Base-by-base conservation (phyloP, 2,329 filamentous ascomycete species). In the Phaeosphaeriaceae sp. region DNA sequence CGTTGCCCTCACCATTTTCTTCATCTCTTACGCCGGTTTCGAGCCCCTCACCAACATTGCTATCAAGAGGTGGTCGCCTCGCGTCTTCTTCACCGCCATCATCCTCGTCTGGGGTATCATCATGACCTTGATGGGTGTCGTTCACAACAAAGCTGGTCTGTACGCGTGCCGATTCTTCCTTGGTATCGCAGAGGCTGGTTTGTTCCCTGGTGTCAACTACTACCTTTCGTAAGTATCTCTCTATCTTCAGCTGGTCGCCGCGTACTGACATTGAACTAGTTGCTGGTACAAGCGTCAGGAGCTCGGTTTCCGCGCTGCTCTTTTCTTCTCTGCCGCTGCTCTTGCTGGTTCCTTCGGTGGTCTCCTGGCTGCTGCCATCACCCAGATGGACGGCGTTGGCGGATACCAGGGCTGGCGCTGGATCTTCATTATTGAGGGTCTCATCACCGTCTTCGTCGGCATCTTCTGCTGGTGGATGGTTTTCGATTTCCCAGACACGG, bases 1-100 rank as follows among this genome's bases (percentile, higher is more conserved):
- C 4, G 85, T 84, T 1, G 86, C 87, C 0, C 69, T 91, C 51
- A 90, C 88, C 1, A 76, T 91, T 1, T 91, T 89, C 74, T 91
- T 91, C 71, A 78, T 82, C 59, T 79, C 78, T 1, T 83, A 83
- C 60, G 79, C 80, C n/a, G 70, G 78, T 21, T 77, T 81, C 47
- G 81, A 83, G 66, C 79, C 75, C 2, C 84, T 87, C 0, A 88
- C 85, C 68, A 89, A 88, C 65, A 85, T 88, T 58, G 76, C 88
- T 17, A 81, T 89, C 40, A 89, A 88, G 69, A 79, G 81, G 2
- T 88, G 85, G 2, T 86, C 84, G 0, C 86, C 86, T 0, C 72
- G 73, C 49, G 68, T 75, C 54, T 77, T 76, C 62, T 76, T 77
- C 62, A 75, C 74, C 5, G 55, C 80, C 0, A 78, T 88, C 13